These are phyloP conservation scores for Fusarium liriodendri DNA, from an alignment of 2,329 filamentous ascomycete species.

Conservation along the genomic window DNA sequence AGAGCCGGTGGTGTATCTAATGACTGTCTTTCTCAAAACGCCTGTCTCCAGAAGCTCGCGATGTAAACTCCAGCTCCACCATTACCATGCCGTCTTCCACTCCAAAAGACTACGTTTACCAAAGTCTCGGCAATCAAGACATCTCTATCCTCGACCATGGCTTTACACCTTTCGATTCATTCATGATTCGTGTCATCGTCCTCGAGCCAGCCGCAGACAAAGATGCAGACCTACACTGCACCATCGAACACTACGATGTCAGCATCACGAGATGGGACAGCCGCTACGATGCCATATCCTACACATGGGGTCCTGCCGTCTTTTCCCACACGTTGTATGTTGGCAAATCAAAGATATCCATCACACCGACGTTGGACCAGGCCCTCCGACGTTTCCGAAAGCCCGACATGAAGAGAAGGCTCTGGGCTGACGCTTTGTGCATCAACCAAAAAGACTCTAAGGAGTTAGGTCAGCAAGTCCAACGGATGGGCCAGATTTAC, in stretches of 20 bases:
- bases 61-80: neutral
- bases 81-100: neutral
- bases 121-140: neutral
- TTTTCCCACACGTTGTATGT: neutral
- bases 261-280: neutral
- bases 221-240: neutral
- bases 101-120: neutral
- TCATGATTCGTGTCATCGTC: neutral
- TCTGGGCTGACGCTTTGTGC: neutral
- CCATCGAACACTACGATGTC: neutral
- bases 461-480: neutral
- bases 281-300: neutral
- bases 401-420: neutral
- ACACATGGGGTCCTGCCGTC: neutral
- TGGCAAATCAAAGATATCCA: neutral
- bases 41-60: too few relatives aligned
- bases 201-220: neutral
- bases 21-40: too few relatives aligned
- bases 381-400: neutral
- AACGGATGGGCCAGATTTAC: neutral
- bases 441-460: conserved; percentile 1
- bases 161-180: neutral
- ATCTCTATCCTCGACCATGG: neutral
- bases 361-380: neutral
- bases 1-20: too few relatives aligned